phyloP scores from a whole-genome alignment of 2,329 filamentous ascomycete genomes.

The Trichoderma hamatum region DNA sequence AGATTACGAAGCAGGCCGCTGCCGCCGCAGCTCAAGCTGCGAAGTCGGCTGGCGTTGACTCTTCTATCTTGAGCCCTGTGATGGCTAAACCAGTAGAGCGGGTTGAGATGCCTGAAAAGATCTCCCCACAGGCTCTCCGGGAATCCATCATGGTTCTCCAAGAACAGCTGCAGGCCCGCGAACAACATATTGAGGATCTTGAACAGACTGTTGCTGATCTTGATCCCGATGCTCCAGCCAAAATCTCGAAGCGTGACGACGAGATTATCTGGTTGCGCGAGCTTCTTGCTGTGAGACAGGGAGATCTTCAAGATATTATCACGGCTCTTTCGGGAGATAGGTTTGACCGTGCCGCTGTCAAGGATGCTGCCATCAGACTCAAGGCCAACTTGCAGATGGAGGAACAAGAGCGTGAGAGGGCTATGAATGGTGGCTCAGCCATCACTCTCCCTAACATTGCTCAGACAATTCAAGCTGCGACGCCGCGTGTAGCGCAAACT shows the following conservation, averaged over 20 bases:
- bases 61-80: constrained; percentile 33
- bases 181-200: constrained; percentile 84
- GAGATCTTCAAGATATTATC: constrained; percentile 92
- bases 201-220: constrained; percentile 69
- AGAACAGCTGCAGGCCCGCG: constrained; percentile 93
- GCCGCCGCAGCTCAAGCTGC: constrained; percentile 79
- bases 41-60: constrained; percentile 56
- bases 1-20: constrained; percentile 86
- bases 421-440: constrained; percentile 69
- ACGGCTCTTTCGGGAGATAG: constrained; percentile 71
- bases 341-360: constrained; percentile 78
- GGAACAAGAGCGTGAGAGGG: constrained; percentile 88
- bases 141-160: constrained; percentile 97
- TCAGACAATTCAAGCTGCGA: constrained; percentile 74
- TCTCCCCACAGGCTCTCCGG: constrained; percentile 90
- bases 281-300: constrained; percentile 83
- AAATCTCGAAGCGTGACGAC: constrained; percentile 88
- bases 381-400: constrained; percentile 98
- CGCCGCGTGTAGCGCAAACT: constrained; percentile 81
- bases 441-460: constrained; percentile 75
- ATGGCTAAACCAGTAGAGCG: constrained; percentile 38
- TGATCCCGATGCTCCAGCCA: constrained; percentile 76
- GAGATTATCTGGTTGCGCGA: constrained; percentile 96
- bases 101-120: constrained; percentile 72
- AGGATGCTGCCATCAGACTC: constrained; percentile 89